Evolutionary conservation across 75 land plant genomes (phyloP), one percentile per base, ranked within the genome.

Genomic region (Sequoiadendron giganteum): DNA sequence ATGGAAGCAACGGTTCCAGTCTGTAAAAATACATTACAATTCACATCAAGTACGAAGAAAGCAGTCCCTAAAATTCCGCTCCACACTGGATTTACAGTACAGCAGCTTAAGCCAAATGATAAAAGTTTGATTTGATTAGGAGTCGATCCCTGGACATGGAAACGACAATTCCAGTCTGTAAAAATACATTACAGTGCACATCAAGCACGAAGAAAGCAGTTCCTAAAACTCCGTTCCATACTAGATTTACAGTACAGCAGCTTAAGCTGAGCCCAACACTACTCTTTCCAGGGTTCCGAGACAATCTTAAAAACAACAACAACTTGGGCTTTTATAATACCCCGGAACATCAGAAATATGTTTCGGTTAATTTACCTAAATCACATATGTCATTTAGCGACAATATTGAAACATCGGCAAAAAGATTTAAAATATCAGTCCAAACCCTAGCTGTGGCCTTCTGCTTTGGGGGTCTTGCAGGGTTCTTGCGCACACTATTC

Each of bases 401-500:
- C 34, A 75, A 34, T 34, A 11, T 14, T 30, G 32, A 75, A 34
- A 32, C 77, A 34, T 32, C 77, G 11, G 32, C 48, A 1, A 45
- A 45, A 11, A 42, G 28, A 25, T 2, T 47, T 42, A n/a, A 82
- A 45, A 47, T 82, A 82, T 45, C 84, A 8, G 84, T 82, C 15
- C 52, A 25, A 82, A 82, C 15, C 84, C 84, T 82, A 82, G 54
- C 84, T 47, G 6, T 82, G 52, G 93, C 89, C 6, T 65, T 91
- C 16, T 43, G 85, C 42, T 93, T 93, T 21, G 89, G 91, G 32
- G 93, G 93, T 38, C 15, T 84, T 10, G 90, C 86, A 7, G 90
- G 86, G 6, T 32, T 89, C 28, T 9, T 88, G 8, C 90, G 85
- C 14, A 87, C 75, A 65, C 47, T 93, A 40, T 38, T 89, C 21